Percentiles rank a stretch among this genome's conserved stretches.
Evolutionary conservation across 139 green algal genomes (phyloP).

Genomic region (Auxenochlorella protothecoides): DNA sequence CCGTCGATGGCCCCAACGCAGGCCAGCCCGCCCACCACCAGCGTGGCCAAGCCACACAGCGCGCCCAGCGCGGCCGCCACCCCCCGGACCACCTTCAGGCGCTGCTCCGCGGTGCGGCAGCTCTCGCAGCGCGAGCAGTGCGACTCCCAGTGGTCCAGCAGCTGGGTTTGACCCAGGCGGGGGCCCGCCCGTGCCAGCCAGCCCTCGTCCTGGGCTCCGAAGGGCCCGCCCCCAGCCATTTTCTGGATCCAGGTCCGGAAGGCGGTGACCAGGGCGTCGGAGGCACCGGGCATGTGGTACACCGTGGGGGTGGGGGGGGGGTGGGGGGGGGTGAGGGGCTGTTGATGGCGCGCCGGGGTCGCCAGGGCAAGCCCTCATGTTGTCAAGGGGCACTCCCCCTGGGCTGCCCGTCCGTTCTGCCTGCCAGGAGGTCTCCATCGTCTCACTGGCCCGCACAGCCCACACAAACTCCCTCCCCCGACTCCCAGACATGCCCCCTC

Average conservation of each 20-base stretch:
- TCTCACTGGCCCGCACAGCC: too few relatives aligned
- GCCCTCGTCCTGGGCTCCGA: constrained; percentile 20
- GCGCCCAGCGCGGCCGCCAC: constrained; percentile 2
- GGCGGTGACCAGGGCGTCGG: constrained; percentile 30
- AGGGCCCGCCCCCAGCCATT: constrained; percentile 29
- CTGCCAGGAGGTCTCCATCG: too few relatives aligned
- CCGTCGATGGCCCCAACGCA: neutral
- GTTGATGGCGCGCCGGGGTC: too few relatives aligned
- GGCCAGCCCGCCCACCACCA: neutral
- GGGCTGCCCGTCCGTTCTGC: too few relatives aligned
- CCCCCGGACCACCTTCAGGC: constrained; percentile 2
- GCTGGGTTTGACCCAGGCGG: constrained; percentile 3
- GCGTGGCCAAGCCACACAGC: neutral
- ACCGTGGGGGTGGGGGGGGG: constrained; percentile 1
- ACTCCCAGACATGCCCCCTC: too few relatives aligned
- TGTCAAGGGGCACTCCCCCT: too few relatives aligned
- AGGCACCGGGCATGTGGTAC: constrained; percentile 30
- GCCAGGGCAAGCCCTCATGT: too few relatives aligned
- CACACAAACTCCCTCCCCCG: too few relatives aligned
- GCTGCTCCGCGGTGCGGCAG: constrained; percentile 5
- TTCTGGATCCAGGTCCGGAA: constrained; percentile 30
- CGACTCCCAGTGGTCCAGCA: constrained; percentile 26
- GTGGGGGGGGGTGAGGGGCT: too few relatives aligned
- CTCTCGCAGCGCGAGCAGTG: constrained; percentile 16
- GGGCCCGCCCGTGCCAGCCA: constrained; percentile 20